Conservation (phyloP, 2,329 filamentous ascomycete genomes). For the Epichloe hybrida region DNA sequence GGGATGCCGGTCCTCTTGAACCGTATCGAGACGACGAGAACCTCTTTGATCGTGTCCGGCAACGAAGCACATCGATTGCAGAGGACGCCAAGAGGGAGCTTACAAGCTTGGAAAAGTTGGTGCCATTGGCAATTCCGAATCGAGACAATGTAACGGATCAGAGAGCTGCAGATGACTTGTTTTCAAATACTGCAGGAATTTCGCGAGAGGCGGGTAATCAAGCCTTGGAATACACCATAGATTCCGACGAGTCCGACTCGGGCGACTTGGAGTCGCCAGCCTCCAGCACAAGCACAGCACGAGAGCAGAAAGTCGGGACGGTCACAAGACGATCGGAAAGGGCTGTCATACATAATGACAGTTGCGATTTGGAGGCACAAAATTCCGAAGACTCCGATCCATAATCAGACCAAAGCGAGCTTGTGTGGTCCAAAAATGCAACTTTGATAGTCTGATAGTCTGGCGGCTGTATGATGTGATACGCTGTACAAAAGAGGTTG, state of each 20-base stretch:
- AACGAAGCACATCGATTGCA: slow-evolving; percentile 14
- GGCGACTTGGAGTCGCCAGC: slow-evolving; percentile 10
- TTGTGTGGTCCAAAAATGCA: neutral
- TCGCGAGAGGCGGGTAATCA: neutral
- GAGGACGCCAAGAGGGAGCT: slow-evolving; percentile 14
- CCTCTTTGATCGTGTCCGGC: slow-evolving; percentile 14
- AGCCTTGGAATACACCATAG: neutral
- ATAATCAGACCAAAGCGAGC: neutral
- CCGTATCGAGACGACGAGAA: slow-evolving; percentile 10
- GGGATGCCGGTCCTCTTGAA: slow-evolving; percentile 3
- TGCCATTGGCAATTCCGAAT: neutral
- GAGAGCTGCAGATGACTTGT: neutral
- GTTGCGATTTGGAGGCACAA: slow-evolving; percentile 9
- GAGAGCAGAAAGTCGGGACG: slow-evolving; percentile 9
- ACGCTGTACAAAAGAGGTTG: neutral
- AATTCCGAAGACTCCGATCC: slow-evolving; percentile 4
- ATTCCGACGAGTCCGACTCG: neutral
- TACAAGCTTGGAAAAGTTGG: slow-evolving; percentile 7
- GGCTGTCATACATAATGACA: slow-evolving; percentile 1
- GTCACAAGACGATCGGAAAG: slow-evolving; percentile 8
- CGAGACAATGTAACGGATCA: neutral
- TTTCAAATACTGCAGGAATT: neutral
- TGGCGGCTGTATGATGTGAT: neutral
- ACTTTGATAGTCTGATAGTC: neutral
- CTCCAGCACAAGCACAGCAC: slow-evolving; percentile 11